Conservation (phyloP, 192 early-diverging fungal genomes). For the Podila minutissima region DNA sequence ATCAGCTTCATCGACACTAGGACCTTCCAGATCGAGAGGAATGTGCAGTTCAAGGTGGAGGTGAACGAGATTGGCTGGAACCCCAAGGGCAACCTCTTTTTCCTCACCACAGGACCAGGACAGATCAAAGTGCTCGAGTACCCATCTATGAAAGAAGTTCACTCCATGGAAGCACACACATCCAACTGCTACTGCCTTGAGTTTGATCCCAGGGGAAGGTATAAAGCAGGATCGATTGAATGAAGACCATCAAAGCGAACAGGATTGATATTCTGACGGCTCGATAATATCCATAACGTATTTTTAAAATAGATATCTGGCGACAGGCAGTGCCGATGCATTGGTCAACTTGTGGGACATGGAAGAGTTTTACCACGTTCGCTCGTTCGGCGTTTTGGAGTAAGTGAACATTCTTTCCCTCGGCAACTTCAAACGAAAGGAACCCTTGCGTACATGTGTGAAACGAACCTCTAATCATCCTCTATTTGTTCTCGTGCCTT, state of each 20-base stretch:
- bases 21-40: slow-evolving; percentile 32
- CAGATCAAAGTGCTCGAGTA: slow-evolving; percentile 75
- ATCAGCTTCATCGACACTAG: slow-evolving; percentile 83
- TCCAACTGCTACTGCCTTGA: slow-evolving; percentile 85
- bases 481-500: neutral
- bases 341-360: slow-evolving; percentile 82
- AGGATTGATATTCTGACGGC: neutral
- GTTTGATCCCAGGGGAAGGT: slow-evolving; percentile 78
- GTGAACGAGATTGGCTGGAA: slow-evolving; percentile 90
- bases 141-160: slow-evolving; percentile 65
- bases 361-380: slow-evolving; percentile 67
- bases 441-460: neutral
- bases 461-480: neutral
- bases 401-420: slow-evolving; percentile 41
- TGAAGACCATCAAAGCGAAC: too few species aligned
- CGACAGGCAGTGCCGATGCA: slow-evolving; percentile 82
- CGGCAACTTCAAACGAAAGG: neutral
- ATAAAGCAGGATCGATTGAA: neutral
- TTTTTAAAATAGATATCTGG: slow-evolving; percentile 72
- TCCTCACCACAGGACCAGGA: slow-evolving; percentile 81
- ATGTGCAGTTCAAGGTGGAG: slow-evolving; percentile 31
- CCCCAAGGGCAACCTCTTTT: slow-evolving; percentile 74
- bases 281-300: neutral
- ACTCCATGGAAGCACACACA: slow-evolving; percentile 74
- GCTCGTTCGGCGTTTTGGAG: slow-evolving; percentile 75